These are phyloP conservation scores for Claviceps purpurea DNA, from an alignment of 2,329 filamentous ascomycete species.

Conservation along the genomic window DNA sequence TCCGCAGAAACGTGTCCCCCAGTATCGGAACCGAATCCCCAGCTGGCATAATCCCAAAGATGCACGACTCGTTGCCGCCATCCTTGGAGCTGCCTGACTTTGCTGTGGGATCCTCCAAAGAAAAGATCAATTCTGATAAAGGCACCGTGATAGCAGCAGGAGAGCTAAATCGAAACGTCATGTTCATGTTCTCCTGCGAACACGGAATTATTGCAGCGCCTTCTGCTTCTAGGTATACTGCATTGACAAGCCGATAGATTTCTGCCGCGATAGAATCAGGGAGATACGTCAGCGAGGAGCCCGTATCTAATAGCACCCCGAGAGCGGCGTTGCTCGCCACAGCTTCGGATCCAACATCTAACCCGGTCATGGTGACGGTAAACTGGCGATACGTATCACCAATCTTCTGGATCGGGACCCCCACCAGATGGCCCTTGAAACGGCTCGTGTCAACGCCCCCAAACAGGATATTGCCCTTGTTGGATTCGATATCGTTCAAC, in stretches of 20 bases:
- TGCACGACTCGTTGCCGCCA: conserved; percentile 42
- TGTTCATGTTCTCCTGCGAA: conserved; percentile 23
- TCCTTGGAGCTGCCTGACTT: conserved; percentile 36
- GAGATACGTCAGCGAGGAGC: conserved; percentile 54
- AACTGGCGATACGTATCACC: conserved; percentile 46
- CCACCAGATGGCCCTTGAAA: conserved; percentile 48
- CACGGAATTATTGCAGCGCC: conserved; percentile 51
- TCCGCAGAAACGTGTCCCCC: conserved; percentile 62
- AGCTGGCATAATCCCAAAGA: conserved; percentile 54
- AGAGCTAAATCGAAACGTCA: conserved; percentile 41
- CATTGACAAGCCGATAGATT: conserved; percentile 46
- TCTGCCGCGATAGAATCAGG: conserved; percentile 39
- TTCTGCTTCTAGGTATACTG: conserved; percentile 38
- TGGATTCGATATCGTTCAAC: conserved; percentile 58
- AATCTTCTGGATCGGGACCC: conserved; percentile 50
- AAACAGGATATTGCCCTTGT: conserved; percentile 56
- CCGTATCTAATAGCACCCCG: conserved; percentile 58
- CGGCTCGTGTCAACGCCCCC: conserved; percentile 59
- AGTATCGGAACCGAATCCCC: conserved; percentile 44
- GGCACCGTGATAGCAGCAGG: conserved; percentile 37
- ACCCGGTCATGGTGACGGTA: conserved; percentile 51
- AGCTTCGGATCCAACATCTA: conserved; percentile 30
- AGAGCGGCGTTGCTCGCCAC: conserved; percentile 38
- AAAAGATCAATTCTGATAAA: conserved; percentile 46
- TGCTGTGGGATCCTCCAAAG: conserved; percentile 27